A percentile compares a stretch with the other conserved stretches of the same genome.
Evolutionary conservation across 345 rosid species (phyloP).

Genomic region (Eucalyptus pauciflora): DNA sequence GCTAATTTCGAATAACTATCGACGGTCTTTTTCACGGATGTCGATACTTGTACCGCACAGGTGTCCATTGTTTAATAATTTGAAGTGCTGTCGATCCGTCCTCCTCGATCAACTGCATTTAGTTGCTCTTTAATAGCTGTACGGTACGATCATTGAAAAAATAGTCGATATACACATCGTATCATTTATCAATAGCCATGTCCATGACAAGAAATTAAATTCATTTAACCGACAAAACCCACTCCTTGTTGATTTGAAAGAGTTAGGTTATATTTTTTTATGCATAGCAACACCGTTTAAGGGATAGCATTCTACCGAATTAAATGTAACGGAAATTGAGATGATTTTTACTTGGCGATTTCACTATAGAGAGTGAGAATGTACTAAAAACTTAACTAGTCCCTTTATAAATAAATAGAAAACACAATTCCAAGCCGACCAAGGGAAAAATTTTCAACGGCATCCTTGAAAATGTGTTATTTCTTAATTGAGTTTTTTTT

Average conservation of each 20-base stretch:
- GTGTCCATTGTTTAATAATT: not conserved
- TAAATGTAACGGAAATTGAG: not conserved
- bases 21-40: rapidly evolving
- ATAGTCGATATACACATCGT: rapidly evolving
- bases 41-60: not conserved
- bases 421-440: not conserved
- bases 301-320: rapidly evolving
- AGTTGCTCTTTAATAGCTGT: not conserved
- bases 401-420: not conserved
- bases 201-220: not conserved
- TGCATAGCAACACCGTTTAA: not conserved
- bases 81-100: not conserved
- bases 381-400: not conserved
- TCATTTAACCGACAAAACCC: not conserved
- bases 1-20: not conserved
- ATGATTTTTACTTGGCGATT: not conserved
- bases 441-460: not conserved
- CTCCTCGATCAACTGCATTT: not conserved
- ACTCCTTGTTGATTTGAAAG: not conserved
- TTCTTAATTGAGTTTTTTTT: not conserved
- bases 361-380: not conserved
- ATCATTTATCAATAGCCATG: not conserved
- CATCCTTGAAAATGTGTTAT: not conserved
- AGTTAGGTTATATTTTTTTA: not conserved
- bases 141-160: not conserved